Evolutionary conservation across 2,329 filamentous ascomycete genomes (phyloP), one percentile per base, ranked within the genome.

Genomic region (Neoarthrinium moseri): DNA sequence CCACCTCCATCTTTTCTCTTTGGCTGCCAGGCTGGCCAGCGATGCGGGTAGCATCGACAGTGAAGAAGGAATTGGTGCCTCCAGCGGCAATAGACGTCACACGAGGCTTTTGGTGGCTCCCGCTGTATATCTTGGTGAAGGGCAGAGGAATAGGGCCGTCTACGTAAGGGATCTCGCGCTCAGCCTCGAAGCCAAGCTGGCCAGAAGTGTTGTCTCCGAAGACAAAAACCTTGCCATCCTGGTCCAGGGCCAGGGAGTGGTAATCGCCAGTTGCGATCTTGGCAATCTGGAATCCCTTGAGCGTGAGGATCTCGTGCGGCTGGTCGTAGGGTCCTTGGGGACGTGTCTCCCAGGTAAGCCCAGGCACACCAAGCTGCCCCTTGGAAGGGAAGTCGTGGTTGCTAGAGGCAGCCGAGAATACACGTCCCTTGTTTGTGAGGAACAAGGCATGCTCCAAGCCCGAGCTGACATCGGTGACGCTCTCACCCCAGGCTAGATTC

Each of bases 191-290:
- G n/a, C 92, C 92, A 4, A 97, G 77, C 66, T 97, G 94, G n/a
- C 94, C 94, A 34, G 82, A 80, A 0, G 84, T 84, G 68, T 97
- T 97, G 65, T 97, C 91, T 29, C 94, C 94, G 69, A 95, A 97
- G 6, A 84, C 77, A 65, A 94, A 96, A 13, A 94, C 78, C 13
- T 83, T 81, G 13, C 92, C 92, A 43, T 86, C 75, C 49, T 80
- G 80, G 60, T 92, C 89, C 13, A 91, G 75, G 1, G 83, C 87
- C 2, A 95, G 70, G 4, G 90, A 95, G 68, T 99, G 94, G 54
- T 85, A 83, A 61, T 96, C 91, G 20, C 94, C 94, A 2, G 89
- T 73, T 1, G 92, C 91, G 47, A 97, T 85, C 53, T 88, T 79
- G 5, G 73, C 68, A 36, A 94, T 82, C 4, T 87, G 78, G 52